phyloP scores from a whole-genome alignment of 768 basidiomycete genomes.

The Macrolepiota albuminosa region DNA sequence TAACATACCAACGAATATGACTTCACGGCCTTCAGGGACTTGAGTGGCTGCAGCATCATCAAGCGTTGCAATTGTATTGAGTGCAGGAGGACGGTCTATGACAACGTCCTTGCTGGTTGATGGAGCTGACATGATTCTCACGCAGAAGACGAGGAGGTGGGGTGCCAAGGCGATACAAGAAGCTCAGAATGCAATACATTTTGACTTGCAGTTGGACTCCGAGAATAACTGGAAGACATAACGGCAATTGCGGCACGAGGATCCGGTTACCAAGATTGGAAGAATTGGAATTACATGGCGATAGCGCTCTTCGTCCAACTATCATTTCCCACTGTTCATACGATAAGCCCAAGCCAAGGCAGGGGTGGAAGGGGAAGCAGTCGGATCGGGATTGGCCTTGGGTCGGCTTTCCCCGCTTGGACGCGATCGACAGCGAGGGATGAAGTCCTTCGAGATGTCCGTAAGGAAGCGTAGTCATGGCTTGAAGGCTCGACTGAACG shows the following conservation, averaged over 20 bases:
- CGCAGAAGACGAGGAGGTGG: neutral
- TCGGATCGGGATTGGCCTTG: neutral
- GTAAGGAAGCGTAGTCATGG: too few species aligned
- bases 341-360: neutral
- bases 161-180: neutral
- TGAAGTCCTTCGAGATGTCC: too few species aligned
- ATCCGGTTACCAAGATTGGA: neutral
- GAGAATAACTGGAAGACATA: neutral
- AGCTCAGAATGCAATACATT: neutral
- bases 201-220: neutral
- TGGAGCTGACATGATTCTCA: neutral
- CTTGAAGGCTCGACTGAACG: too few species aligned
- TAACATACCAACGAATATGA: conserved; percentile 2
- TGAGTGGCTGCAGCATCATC: neutral
- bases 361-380: neutral
- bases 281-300: neutral
- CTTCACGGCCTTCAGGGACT: conserved; percentile 2
- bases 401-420: too few species aligned
- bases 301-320: neutral
- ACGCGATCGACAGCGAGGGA: too few species aligned
- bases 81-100: neutral
- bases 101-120: neutral
- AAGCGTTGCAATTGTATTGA: neutral
- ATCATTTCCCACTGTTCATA: neutral
- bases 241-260: neutral